A percentile compares a stretch with the other conserved stretches of the same genome.
phyloP scores from a whole-genome alignment of 108 stramenopile genomes.

The Discostella stelligeroides region DNA sequence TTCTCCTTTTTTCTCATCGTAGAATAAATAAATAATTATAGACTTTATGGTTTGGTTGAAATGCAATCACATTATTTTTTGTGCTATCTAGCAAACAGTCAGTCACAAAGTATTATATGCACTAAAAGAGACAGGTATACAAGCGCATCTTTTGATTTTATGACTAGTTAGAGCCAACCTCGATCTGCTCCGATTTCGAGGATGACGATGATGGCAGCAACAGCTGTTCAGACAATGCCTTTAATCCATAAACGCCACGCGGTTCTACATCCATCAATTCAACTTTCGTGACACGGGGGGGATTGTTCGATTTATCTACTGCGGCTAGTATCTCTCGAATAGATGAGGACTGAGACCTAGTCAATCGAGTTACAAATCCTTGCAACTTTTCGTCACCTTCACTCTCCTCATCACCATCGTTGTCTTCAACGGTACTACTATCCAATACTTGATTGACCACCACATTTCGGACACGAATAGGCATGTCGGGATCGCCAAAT shows the following conservation, averaged over 20 bases:
- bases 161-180: too few species aligned
- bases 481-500: constrained; percentile 87
- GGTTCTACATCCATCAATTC: constrained; percentile 83
- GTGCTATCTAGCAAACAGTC: too few species aligned
- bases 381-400: constrained; percentile 13
- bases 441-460: constrained; percentile 88
- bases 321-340: constrained; percentile 23
- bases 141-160: too few species aligned
- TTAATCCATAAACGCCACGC: constrained; percentile 86
- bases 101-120: too few species aligned
- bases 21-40: too few species aligned
- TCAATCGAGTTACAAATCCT: constrained; percentile 31
- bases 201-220: background rate
- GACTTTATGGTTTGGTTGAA: too few species aligned
- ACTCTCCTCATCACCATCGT: constrained; percentile 5
- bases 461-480: constrained; percentile 82
- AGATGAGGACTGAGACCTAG: constrained; percentile 38
- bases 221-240: constrained; percentile 67
- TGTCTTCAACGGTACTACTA: constrained; percentile 20
- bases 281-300: constrained; percentile 66
- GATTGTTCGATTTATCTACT: constrained; percentile 44
- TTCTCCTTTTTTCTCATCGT: too few species aligned
- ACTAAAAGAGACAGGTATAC: too few species aligned
- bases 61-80: too few species aligned
- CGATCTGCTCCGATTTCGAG: too few species aligned